Evolutionary conservation across 139 green algal genomes (phyloP).

Genomic region (Deuterostichococcus epilithicus): DNA sequence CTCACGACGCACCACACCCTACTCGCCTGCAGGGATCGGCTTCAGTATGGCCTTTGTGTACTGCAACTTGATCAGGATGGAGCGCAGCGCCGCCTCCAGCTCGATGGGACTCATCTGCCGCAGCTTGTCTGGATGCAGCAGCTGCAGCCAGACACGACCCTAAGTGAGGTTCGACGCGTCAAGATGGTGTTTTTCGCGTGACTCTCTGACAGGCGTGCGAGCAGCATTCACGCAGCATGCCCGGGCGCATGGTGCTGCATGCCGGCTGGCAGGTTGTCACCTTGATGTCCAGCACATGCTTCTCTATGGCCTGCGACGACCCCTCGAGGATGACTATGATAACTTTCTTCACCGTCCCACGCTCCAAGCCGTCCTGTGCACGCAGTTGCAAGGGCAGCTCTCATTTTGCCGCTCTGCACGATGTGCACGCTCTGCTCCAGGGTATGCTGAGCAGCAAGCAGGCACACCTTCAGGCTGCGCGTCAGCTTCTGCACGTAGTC

Average conservation of each 20-base stretch:
- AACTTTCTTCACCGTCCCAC: conserved; percentile 28
- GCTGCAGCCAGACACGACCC: neutral
- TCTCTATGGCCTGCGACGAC: conserved; percentile 24
- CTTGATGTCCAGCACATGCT: conserved; percentile 31
- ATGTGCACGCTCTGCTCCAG: neutral
- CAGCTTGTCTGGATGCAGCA: conserved; percentile 2
- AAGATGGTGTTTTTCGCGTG: neutral
- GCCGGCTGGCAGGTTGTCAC: conserved; percentile 10
- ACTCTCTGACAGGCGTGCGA: neutral
- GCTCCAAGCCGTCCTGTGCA: conserved; percentile 23
- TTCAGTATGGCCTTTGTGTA: conserved; percentile 34
- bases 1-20: neutral
- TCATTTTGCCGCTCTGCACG: neutral
- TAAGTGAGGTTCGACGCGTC: too few relatives aligned
- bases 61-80: conserved; percentile 43
- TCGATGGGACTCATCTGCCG: conserved; percentile 15
- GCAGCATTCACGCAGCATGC: neutral
- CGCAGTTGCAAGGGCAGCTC: neutral
- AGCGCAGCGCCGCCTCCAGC: conserved; percentile 24
- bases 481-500: conserved; percentile 33
- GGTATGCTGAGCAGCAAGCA: neutral
- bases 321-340: conserved; percentile 23
- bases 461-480: conserved; percentile 17
- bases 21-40: conserved; percentile 12
- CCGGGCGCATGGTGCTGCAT: neutral